phyloP scores from a whole-genome alignment of 305 asterid genomes.

The Coffea humblotiana region DNA sequence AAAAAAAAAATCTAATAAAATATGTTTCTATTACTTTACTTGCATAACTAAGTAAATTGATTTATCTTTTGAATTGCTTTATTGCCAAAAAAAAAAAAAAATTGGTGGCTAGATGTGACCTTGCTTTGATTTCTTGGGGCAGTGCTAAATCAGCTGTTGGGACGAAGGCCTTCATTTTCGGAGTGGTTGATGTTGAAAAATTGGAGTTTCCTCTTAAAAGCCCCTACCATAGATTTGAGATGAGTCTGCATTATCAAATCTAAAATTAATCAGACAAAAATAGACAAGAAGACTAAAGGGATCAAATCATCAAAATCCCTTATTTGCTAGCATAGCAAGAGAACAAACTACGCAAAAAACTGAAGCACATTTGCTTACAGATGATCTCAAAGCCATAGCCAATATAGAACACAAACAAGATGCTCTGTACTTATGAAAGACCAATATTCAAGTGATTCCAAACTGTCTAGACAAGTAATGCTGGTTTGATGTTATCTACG shows the following conservation, averaged over 20 bases:
- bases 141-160: background rate
- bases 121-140: background rate
- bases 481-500: background rate
- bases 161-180: background rate
- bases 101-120: background rate
- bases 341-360: background rate
- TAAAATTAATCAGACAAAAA: background rate
- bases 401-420: background rate
- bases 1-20: too few species aligned
- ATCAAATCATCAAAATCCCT: too few species aligned
- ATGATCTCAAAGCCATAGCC: conserved; percentile 9
- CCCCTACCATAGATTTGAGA: conserved; percentile 7
- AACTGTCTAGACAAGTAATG: background rate
- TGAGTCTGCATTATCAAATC: background rate
- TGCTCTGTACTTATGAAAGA: too few species aligned
- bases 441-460: background rate
- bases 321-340: background rate
- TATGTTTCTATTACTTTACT: too few species aligned
- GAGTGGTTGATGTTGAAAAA: conserved; percentile 7
- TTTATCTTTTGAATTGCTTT: too few species aligned
- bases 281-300: background rate
- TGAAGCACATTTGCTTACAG: background rate
- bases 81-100: too few species aligned
- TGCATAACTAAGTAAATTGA: too few species aligned
- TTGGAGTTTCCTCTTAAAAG: conserved; percentile 11